These are phyloP conservation scores for Rhododendron henanense DNA, from an alignment of 148 eudicot species.

Conservation along the genomic window DNA sequence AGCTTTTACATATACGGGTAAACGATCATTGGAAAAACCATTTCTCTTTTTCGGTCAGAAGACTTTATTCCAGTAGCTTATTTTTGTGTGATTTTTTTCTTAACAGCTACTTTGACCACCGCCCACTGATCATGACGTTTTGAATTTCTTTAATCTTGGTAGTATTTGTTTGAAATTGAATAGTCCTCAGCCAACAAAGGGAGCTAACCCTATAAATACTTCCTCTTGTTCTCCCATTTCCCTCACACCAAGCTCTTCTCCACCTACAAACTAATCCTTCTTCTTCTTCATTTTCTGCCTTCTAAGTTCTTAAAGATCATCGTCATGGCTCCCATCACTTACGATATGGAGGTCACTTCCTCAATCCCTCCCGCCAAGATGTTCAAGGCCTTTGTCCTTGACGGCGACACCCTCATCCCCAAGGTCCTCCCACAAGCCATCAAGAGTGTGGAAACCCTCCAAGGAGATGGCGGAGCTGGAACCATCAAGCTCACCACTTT, in stretches of 20 bases:
- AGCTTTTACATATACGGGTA: too few species aligned
- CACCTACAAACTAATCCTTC: neutral
- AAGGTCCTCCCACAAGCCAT: constrained; percentile 27
- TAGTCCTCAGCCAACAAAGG: neutral
- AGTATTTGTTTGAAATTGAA: neutral
- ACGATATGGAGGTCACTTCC: constrained; percentile 16
- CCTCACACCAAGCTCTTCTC: neutral
- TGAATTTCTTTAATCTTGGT: neutral
- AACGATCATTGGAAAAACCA: too few species aligned
- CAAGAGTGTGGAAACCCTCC: constrained; percentile 21
- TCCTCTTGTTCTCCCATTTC: neutral
- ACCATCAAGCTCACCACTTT: constrained; percentile 21
- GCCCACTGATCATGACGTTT: neutral
- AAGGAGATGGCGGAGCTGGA: constrained; percentile 14
- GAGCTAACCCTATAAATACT: neutral
- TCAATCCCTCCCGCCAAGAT: constrained; percentile 24
- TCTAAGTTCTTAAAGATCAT: neutral
- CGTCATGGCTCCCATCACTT: constrained; percentile 22
- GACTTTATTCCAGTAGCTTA: neutral
- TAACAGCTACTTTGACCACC: neutral
- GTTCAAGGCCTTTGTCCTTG: constrained; percentile 28
- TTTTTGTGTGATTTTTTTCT: neutral
- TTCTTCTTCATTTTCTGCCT: neutral
- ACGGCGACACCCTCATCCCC: constrained; percentile 29
- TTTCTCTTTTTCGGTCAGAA: neutral